Base-by-base conservation (phyloP, 345 rosid species). In the Toxicodendron radicans region DNA sequence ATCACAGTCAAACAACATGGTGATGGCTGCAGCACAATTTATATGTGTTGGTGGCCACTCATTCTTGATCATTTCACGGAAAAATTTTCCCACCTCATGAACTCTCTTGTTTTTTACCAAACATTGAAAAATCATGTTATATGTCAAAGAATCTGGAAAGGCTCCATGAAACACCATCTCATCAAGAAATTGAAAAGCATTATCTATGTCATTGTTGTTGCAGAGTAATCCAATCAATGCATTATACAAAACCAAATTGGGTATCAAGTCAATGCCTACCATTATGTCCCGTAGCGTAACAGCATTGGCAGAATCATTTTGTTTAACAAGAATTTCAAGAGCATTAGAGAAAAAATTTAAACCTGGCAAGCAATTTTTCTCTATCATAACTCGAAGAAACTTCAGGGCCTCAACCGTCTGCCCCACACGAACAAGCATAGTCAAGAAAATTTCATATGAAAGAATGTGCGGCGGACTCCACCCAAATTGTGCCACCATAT, bases 21-120 rank as follows among this genome's bases (percentile, higher is more conserved):
- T 57, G 54, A 87, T 82, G 41, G 89, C 89, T 3, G 77, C 32
- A n/a, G 79, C 77, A 54, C 83, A 85, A 79, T 83, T 82, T 66
- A 75, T 16, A 71, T 74, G 79, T 2, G 81, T 82, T 0, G 90
- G 89, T 17, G 85, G 83, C 43, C 33, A 72, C 82, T 87, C 88
- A 65, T 85, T 89, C 87, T 84, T 89, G 69, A 78, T 71, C 87
- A 89, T 87, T 84, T 89, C 93, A 14, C 18, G 5, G 62, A 89
- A 89, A 75, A 89, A 84, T 32, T 56, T 82, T 27, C 81, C 80
- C 20, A 82, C 82, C 64, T 67, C 70, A 6, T 20, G 66, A 79
- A 84, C 85, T 74, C 43, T 87, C 75, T 84, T 87, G 80, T 73
- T 87, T 68, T 79, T 76, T 59, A 85, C 72, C 71, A 87, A 80